A percentile compares a stretch with the other conserved stretches of the same genome.
phyloP scores from a whole-genome alignment of 83 land plant genomes.

The Picea abies region DNA sequence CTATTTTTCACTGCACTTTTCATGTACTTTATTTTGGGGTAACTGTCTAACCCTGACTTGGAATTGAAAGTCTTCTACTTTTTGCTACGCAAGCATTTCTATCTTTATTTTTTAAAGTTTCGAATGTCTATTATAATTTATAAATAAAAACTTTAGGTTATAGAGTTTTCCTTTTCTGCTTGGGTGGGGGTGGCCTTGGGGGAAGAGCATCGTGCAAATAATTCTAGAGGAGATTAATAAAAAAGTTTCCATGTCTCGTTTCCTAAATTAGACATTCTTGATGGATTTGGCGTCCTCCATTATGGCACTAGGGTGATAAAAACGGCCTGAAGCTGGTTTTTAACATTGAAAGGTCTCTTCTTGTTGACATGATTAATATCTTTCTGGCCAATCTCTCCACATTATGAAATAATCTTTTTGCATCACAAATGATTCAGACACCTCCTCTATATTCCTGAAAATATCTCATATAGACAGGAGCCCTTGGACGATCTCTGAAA shows the following conservation, averaged over 20 bases:
- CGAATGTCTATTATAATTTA: too few species aligned
- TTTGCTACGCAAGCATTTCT: background rate
- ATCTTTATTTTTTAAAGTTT: too few species aligned
- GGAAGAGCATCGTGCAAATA: background rate
- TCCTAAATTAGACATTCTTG: background rate
- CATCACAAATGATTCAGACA: too few species aligned
- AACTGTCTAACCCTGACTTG: conserved; percentile 18
- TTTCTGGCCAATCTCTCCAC: too few species aligned
- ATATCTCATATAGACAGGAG: too few species aligned
- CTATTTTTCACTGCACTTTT: conserved; percentile 92
- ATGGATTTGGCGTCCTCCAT: background rate
- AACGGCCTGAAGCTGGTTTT: background rate
- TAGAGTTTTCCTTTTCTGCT: background rate
- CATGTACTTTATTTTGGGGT: conserved; percentile 86
- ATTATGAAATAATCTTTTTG: too few species aligned
- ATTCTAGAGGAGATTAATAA: background rate
- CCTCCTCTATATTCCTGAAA: too few species aligned
- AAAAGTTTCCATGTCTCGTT: background rate
- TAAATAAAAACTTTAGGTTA: too few species aligned
- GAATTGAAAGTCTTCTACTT: background rate
- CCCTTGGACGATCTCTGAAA: too few species aligned
- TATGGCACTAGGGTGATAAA: background rate
- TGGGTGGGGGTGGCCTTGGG: background rate
- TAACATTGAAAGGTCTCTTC: too few species aligned
- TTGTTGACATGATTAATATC: too few species aligned